Evolutionary conservation across 805 yeast genomes (phyloP).

Genomic region (Candida nemodendra): DNA sequence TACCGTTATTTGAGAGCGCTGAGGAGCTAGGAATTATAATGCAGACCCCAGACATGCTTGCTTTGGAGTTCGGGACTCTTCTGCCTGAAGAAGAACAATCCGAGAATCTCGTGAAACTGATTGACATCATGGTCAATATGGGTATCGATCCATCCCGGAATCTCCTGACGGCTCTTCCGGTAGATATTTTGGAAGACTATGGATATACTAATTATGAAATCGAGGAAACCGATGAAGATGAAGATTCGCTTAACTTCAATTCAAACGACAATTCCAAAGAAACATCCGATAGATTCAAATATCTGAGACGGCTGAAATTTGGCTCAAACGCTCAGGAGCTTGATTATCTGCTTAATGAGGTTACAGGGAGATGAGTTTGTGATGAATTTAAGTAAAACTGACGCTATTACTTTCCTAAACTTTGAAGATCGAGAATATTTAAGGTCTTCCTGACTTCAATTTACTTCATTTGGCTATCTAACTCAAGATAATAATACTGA

Average conservation of each 20-base stretch:
- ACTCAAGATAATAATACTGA: too few relatives aligned
- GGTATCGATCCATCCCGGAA: conserved; percentile 7
- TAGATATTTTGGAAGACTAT: conserved; percentile 2
- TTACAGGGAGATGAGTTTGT: background rate
- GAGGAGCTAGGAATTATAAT: conserved; percentile 4
- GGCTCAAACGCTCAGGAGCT: conserved; percentile 4
- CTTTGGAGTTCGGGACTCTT: conserved; percentile 11
- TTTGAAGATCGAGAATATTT: too few relatives aligned
- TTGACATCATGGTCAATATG: conserved; percentile 6
- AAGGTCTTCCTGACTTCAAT: too few relatives aligned
- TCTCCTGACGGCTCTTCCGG: conserved; percentile 8
- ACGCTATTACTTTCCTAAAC: too few relatives aligned
- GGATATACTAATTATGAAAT: conserved; percentile 2
- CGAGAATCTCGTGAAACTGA: background rate
- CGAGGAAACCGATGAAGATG: conserved; percentile 3
- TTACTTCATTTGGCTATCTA: too few relatives aligned
- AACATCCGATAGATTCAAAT: conserved; percentile 10
- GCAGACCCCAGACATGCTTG: conserved; percentile 5
- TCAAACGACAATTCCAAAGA: conserved; percentile 1
- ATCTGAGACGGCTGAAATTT: conserved; percentile 8
- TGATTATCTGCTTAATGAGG: conserved; percentile 10
- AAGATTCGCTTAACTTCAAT: background rate
- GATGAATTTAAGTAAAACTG: too few relatives aligned
- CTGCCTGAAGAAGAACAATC: conserved; percentile 6
- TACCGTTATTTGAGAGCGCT: conserved; percentile 11